phyloP scores from a whole-genome alignment of 2,329 filamentous ascomycete species.

The Fusarium newnesense region DNA sequence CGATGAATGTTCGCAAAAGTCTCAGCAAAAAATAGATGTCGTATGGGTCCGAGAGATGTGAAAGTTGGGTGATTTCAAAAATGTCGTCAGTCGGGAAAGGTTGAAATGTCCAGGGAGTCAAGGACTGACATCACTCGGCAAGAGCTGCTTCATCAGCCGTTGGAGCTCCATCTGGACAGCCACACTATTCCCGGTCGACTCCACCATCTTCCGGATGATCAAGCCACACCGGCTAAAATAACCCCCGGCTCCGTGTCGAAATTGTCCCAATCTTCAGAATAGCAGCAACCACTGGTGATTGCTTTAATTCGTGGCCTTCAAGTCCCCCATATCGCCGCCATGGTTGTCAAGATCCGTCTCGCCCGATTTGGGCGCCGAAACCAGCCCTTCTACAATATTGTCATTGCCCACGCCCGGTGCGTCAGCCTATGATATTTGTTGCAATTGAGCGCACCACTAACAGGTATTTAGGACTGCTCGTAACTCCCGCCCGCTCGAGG shows the following conservation, averaged over 20 bases:
- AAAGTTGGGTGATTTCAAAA: slow-evolving; percentile 6
- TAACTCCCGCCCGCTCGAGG: slow-evolving; percentile 90
- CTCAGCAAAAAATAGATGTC: neutral
- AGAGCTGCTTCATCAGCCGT: neutral
- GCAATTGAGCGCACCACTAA: slow-evolving; percentile 7
- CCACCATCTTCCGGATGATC: slow-evolving; percentile 16
- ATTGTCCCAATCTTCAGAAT: slow-evolving; percentile 44
- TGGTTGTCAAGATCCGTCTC: slow-evolving; percentile 95
- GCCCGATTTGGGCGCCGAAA: slow-evolving; percentile 92
- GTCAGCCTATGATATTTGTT: slow-evolving; percentile 33
- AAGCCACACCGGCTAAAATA: slow-evolving; percentile 52
- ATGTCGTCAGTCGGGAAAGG: slow-evolving; percentile 32
- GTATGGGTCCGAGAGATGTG: slow-evolving; percentile 6
- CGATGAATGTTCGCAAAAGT: neutral
- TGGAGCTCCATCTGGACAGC: neutral
- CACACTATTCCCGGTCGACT: neutral
- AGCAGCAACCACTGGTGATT: slow-evolving; percentile 6
- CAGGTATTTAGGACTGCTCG: slow-evolving; percentile 74
- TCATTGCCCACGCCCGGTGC: slow-evolving; percentile 91
- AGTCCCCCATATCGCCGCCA: slow-evolving; percentile 51
- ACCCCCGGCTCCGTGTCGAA: slow-evolving; percentile 45
- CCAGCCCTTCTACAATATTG: slow-evolving; percentile 96
- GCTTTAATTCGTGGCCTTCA: slow-evolving; percentile 25
- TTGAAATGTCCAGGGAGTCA: slow-evolving; percentile 13
- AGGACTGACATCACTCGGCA: slow-evolving; percentile 34